phyloP scores from a whole-genome alignment of 768 basidiomycete species.

The Lenzites betulinus region DNA sequence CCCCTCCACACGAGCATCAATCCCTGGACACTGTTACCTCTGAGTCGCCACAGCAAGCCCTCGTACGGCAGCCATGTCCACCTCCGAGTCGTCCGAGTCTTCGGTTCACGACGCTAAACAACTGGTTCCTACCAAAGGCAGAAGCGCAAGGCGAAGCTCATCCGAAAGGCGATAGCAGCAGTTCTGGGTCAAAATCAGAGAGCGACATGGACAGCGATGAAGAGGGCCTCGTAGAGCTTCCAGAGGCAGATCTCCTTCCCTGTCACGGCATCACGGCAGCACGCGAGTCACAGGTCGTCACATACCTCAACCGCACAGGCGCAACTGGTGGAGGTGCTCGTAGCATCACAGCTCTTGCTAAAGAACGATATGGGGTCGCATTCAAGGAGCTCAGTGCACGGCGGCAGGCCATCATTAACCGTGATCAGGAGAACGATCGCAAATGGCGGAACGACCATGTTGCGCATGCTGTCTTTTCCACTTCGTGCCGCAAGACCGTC shows the following conservation, averaged over 20 bases:
- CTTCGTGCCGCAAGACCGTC: background rate
- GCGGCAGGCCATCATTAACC: background rate
- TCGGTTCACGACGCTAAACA: background rate
- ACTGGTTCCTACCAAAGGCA: too few relatives aligned
- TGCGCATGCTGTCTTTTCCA: background rate
- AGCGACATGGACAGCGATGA: background rate
- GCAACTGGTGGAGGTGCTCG: background rate
- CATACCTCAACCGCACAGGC: background rate
- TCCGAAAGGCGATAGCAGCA: background rate
- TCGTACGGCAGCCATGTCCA: too few relatives aligned
- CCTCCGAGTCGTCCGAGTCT: background rate
- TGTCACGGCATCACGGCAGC: background rate
- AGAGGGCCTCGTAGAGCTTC: background rate
- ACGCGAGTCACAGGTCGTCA: background rate
- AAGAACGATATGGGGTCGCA: background rate
- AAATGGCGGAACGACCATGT: conserved; percentile 2
- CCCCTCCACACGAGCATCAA: background rate
- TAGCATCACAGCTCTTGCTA: background rate
- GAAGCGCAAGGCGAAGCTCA: too few relatives aligned
- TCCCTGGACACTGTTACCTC: too few relatives aligned
- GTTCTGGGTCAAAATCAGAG: background rate
- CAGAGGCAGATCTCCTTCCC: background rate
- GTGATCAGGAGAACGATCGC: background rate
- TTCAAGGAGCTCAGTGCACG: background rate
- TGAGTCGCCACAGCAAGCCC: too few relatives aligned